phyloP scores from a whole-genome alignment of 148 eudicot genomes.

The Silene latifolia region DNA sequence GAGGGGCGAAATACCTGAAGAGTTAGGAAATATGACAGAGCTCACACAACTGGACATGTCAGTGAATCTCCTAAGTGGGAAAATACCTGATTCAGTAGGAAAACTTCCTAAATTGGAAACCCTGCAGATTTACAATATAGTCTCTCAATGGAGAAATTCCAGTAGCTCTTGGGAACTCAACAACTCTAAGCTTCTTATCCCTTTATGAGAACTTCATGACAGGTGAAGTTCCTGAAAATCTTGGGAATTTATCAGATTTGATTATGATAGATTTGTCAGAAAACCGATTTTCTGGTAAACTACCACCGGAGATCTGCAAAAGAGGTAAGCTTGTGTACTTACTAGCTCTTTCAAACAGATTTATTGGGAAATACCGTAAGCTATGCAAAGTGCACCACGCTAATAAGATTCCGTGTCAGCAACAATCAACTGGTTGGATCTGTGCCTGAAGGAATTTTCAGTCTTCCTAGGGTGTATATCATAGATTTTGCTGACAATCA shows the following conservation, averaged over 20 bases:
- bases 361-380: constrained; percentile 62
- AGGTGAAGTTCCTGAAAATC: constrained; percentile 61
- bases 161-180: constrained; percentile 43
- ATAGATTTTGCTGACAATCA: constrained; percentile 60
- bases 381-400: constrained; percentile 52
- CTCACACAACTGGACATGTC: constrained; percentile 73
- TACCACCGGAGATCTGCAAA: constrained; percentile 54
- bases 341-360: constrained; percentile 52
- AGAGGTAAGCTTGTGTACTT: constrained; percentile 60
- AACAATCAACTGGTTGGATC: constrained; percentile 49
- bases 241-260: constrained; percentile 54
- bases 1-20: constrained; percentile 59
- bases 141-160: constrained; percentile 70
- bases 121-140: constrained; percentile 73
- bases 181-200: constrained; percentile 45
- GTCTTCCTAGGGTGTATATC: constrained; percentile 64
- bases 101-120: constrained; percentile 50
- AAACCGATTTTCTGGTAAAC: constrained; percentile 51
- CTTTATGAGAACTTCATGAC: constrained; percentile 60
- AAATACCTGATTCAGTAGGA: constrained; percentile 49
- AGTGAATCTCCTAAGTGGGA: constrained; percentile 55
- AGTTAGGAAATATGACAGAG: constrained; percentile 66
- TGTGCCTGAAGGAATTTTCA: constrained; percentile 53
- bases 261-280: constrained; percentile 60
- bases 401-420: constrained; percentile 70